Evolutionary conservation across 2,329 filamentous ascomycete genomes (phyloP), one percentile per base, ranked within the genome.

Genomic region (Akanthomyces uredinophilus): DNA sequence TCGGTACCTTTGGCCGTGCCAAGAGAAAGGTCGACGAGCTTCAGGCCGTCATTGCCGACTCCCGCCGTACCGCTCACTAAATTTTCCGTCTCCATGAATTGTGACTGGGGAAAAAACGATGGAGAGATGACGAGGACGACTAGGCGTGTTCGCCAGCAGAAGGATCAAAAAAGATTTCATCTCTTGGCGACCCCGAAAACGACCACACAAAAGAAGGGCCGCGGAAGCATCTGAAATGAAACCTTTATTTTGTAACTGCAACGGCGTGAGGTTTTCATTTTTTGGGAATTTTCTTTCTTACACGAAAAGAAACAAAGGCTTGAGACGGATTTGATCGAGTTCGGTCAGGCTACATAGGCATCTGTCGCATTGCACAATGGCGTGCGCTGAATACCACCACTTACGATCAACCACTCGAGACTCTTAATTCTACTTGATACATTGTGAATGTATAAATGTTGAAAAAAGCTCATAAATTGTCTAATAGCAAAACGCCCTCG

Each of bases 21-120:
- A 99, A 99, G 94, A 89, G 87, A 79, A 99, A 99, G 94, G 95
- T 99, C 72, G 95, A 99, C 79, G 94, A 98, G 85, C 92, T 99
- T 83, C 91, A 92, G 83, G 88, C 91, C 75, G 91, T 99, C 81
- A 99, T 99, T 78, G 92, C 94, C 75, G 95, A 98, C 85, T 89
- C 93, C 78, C 93, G 94, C 82, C 80, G 83, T 73, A 76, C 79
- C 68, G 81, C 74, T 71, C 83, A 86, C 80, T 86, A 85, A 85
- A 77, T 66, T 14, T 47, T 13, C 43, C 44, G n/a, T 60, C 20
- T 24, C 22, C 1, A 39, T 35, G 13, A 4, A 14, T 44, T 44
- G 43, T 44, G 55, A 53, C 14, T 11, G 35, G 35, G 24, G n/a
- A n/a, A 27, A 35, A 47, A 10, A 20, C 20, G 35, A 53, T 32